Conservation (phyloP, 1,284 basidiomycete species). For the Trametes pubescens region DNA sequence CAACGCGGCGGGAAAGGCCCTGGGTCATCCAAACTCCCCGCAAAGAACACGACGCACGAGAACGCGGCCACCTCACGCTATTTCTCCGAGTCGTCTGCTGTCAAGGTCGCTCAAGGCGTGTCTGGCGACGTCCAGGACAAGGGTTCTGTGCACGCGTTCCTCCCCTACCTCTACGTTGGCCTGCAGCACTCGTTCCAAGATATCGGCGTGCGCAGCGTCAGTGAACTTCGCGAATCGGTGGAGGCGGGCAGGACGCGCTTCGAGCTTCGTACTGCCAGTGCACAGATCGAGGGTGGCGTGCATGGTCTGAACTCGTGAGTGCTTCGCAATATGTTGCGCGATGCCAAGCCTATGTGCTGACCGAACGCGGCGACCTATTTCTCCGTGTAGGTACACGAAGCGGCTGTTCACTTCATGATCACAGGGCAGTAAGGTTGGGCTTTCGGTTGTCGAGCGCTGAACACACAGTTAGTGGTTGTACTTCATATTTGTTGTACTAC, state of each 20-base stretch:
- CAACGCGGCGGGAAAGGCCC: constrained; percentile 44
- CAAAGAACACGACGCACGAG: constrained; percentile 67
- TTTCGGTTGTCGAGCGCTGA: constrained; percentile 7
- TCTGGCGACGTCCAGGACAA: constrained; percentile 98
- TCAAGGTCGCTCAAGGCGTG: constrained; percentile 98
- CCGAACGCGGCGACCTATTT: constrained; percentile 21
- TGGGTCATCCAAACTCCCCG: constrained; percentile 56
- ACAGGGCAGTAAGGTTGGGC: constrained; percentile 8
- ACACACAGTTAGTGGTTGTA: constrained; percentile 21
- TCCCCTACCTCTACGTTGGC: constrained; percentile 93
- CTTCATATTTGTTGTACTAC: constrained; percentile 28
- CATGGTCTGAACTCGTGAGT: constrained; percentile 90
- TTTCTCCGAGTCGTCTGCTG: constrained; percentile 93
- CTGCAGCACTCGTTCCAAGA: constrained; percentile 98
- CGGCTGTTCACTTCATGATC: constrained; percentile 37
- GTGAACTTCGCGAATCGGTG: constrained; percentile 70
- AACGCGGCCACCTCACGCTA: constrained; percentile 98
- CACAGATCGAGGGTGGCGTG: constrained; percentile 96
- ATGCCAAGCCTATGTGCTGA: constrained; percentile 29
- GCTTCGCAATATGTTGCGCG: constrained; percentile 3
- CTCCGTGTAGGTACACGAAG: constrained; percentile 39
- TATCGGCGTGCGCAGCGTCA: constrained; percentile 81
- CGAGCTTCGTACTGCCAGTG: constrained; percentile 94
- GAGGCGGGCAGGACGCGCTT: constrained; percentile 80
- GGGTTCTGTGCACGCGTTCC: constrained; percentile 90